phyloP scores from a whole-genome alignment of 148 eudicot species.

The Persicaria tinctoria region DNA sequence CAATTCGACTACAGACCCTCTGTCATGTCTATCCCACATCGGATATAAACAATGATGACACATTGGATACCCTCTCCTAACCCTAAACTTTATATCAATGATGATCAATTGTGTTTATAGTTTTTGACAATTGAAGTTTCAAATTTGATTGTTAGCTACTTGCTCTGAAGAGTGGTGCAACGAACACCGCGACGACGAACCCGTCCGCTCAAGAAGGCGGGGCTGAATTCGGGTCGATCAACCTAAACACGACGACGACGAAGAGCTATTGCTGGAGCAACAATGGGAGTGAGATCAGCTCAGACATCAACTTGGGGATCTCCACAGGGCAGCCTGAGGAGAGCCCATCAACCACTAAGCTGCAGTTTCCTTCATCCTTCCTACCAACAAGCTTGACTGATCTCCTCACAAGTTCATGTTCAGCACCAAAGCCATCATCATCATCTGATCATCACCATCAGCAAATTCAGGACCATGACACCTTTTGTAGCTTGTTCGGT shows the following conservation, averaged over 20 bases:
- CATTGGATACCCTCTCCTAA: too few species aligned
- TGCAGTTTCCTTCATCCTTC: slow-evolving; percentile 24
- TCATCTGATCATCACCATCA: slow-evolving; percentile 21
- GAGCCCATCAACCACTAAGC: slow-evolving; percentile 15
- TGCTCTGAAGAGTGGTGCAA: slow-evolving; percentile 29
- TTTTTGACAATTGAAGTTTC: not conserved
- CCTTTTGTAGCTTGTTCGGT: slow-evolving; percentile 21
- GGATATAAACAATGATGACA: too few species aligned
- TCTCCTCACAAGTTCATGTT: slow-evolving; percentile 23
- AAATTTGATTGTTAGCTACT: slow-evolving; percentile 26
- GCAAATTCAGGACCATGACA: slow-evolving; percentile 23
- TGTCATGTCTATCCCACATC: too few species aligned
- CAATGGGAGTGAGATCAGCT: slow-evolving; percentile 51
- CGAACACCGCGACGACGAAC: not conserved
- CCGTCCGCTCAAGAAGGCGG: slow-evolving; percentile 19
- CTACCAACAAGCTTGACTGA: slow-evolving; percentile 21
- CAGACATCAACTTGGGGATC: slow-evolving; percentile 42
- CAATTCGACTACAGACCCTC: too few species aligned
- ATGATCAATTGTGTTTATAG: too few species aligned
- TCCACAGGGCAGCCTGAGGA: slow-evolving; percentile 20
- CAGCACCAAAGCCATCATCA: slow-evolving; percentile 25
- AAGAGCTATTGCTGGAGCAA: slow-evolving; percentile 59
- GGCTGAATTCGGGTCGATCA: slow-evolving; percentile 38
- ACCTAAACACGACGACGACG: slow-evolving; percentile 43
- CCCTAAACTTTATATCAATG: too few species aligned